Conservation (phyloP, 139 green algal genomes). For the Chlamydomonas sp. region DNA sequence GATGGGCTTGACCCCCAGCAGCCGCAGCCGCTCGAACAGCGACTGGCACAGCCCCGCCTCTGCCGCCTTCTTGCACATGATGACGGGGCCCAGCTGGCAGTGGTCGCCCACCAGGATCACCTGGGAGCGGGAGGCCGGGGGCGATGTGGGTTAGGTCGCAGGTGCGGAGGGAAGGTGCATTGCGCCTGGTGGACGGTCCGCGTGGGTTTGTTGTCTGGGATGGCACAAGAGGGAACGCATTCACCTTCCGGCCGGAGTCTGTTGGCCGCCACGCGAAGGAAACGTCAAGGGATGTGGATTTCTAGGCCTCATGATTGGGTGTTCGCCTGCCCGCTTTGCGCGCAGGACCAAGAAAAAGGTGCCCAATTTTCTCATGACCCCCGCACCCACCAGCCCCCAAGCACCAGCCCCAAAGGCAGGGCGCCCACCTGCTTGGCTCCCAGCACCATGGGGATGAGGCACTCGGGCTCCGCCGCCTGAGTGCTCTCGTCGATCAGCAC, state of each 20-base stretch:
- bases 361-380: too few relatives aligned
- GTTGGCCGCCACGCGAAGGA: too few relatives aligned
- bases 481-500: slow-evolving; percentile 96
- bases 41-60: slow-evolving; percentile 89
- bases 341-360: too few relatives aligned
- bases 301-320: too few relatives aligned
- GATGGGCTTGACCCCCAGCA: slow-evolving; percentile 93
- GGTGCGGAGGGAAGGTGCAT: neutral
- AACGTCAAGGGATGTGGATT: neutral
- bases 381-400: too few relatives aligned
- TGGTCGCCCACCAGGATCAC: slow-evolving; percentile 97
- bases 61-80: slow-evolving; percentile 91
- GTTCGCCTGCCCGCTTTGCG: too few relatives aligned
- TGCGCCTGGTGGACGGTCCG: too few relatives aligned
- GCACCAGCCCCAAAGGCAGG: too few relatives aligned
- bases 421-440: slow-evolving; percentile 87
- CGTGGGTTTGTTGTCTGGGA: neutral
- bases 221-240: too few relatives aligned
- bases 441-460: slow-evolving; percentile 95
- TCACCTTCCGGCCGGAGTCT: too few relatives aligned
- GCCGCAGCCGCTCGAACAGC: slow-evolving; percentile 96
- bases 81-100: slow-evolving; percentile 96
- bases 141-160: neutral
- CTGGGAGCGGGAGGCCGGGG: slow-evolving; percentile 28
- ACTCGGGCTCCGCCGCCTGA: slow-evolving; percentile 95